Base-by-base conservation (phyloP, 495 filamentous ascomycete genomes). In the Tuber microsphaerosporum region DNA sequence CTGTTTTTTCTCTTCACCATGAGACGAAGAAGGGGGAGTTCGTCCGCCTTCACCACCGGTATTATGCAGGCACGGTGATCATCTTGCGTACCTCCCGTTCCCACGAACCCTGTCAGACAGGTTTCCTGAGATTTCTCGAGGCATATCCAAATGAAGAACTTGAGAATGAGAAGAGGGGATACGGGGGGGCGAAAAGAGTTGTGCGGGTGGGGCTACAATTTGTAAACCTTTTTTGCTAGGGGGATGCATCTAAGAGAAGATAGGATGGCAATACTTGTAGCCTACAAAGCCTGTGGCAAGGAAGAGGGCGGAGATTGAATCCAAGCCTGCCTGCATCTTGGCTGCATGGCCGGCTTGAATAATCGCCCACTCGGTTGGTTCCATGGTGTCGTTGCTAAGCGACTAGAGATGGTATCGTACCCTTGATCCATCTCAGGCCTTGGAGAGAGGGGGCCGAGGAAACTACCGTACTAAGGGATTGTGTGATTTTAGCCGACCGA, bases 51-150 rank as follows among this genome's bases (percentile, higher is more conserved):
- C 37, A 71, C 46, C 45, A 68, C 61, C 37, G 70, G 37, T 73
- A 34, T 71, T 71, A 79, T 79, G 77, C 77, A 79, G 77, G 77
- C 77, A 79, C 76, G 77, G 61, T 79, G 75, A 77, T 79, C 77
- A 78, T 73, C 56, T n/a, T 73, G 69, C 39, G 31, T 56, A 78
- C 51, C 72, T 77, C 73, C 76, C 73, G 69, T 72, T 79, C 70
- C 51, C 72, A 56, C 72, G 73, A 75, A 45, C 71, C 70, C 70
- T 56, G 77, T 75, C 70, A 34, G 44, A 75, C 39, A 61, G 51
- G 51, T 61, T 26, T 61, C 51, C 51, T 26, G n/a, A 12, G 51
- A 61, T 26, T 61, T 61, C 51, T 26, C 51, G 22, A 61, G 22
- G n/a, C 26, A 65, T 65, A 65, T 65, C 56, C 56, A 65, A 31